Conservation (phyloP, 495 filamentous ascomycete species). For the Penicillium malachiteum region DNA sequence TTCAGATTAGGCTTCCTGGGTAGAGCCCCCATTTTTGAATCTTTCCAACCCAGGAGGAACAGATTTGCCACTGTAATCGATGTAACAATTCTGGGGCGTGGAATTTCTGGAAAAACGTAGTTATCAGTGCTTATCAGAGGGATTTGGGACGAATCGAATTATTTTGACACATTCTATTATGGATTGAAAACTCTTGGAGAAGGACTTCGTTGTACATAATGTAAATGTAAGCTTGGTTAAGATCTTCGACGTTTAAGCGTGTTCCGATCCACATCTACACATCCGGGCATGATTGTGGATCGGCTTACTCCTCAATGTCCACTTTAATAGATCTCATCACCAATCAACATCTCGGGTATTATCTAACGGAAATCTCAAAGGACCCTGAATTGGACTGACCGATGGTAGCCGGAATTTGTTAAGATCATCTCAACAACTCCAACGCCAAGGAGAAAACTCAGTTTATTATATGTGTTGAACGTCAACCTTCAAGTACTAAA, state of each 20-base stretch:
- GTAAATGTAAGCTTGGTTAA: slow-evolving; percentile 6
- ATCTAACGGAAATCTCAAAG: slow-evolving; percentile 22
- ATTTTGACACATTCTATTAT: slow-evolving; percentile 15
- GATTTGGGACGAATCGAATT: slow-evolving; percentile 1
- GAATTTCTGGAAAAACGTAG: slow-evolving; percentile 11
- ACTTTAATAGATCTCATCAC: not conserved
- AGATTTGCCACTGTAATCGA: too few relatives aligned
- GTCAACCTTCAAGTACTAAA: too few relatives aligned
- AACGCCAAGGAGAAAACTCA: not conserved
- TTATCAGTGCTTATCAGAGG: slow-evolving; percentile 12
- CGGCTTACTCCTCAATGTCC: not conserved
- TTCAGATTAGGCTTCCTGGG: too few relatives aligned
- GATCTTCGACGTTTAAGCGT: slow-evolving; percentile 23
- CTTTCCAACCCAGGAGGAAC: too few relatives aligned
- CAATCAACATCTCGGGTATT: slow-evolving; percentile 21
- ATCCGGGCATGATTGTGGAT: slow-evolving; percentile 6
- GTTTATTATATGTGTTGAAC: not conserved
- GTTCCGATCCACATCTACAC: slow-evolving; percentile 17
- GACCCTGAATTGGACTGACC: slow-evolving; percentile 8
- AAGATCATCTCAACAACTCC: slow-evolving; percentile 5
- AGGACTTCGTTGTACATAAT: slow-evolving; percentile 7
- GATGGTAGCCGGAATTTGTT: slow-evolving; percentile 19
- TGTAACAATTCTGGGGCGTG: slow-evolving; percentile 25
- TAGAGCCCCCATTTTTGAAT: too few relatives aligned
- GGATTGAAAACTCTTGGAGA: slow-evolving; percentile 7